Conservation (phyloP, 1,139 yeast species). For the Geotrichum klebahnii region DNA sequence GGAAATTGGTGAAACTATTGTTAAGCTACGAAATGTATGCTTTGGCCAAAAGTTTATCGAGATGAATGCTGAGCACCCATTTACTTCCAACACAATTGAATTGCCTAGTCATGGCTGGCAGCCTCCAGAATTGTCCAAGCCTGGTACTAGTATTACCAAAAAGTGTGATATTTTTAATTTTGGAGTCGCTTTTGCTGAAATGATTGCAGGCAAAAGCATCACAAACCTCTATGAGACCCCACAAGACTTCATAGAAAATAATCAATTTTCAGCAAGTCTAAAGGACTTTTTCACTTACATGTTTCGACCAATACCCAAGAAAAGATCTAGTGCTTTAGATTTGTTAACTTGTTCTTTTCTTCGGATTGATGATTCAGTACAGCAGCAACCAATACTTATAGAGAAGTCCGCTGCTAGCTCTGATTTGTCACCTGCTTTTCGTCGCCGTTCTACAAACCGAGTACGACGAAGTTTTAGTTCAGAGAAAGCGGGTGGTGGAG, state of each 20-base stretch:
- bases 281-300: conserved; percentile 64
- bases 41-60: conserved; percentile 64
- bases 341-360: conserved; percentile 38
- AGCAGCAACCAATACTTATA: background rate
- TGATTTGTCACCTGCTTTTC: conserved; percentile 1
- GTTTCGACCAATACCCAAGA: conserved; percentile 61
- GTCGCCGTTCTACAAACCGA: conserved; percentile 20
- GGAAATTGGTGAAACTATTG: conserved; percentile 52
- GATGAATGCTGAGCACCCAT: conserved; percentile 46
- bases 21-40: conserved; percentile 64
- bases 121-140: conserved; percentile 65
- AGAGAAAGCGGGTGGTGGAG: conserved; percentile 17
- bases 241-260: conserved; percentile 52
- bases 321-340: conserved; percentile 78
- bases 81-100: conserved; percentile 36
- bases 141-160: conserved; percentile 44
- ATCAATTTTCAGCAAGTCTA: conserved; percentile 51
- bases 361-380: conserved; percentile 9
- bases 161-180: conserved; percentile 92
- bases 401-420: conserved; percentile 3
- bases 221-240: conserved; percentile 57
- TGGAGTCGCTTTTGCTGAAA: conserved; percentile 71
- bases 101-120: conserved; percentile 48
- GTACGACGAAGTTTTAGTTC: conserved; percentile 21
- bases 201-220: conserved; percentile 62